Evolutionary conservation across 768 basidiomycete genomes (phyloP), one percentile per base, ranked within the genome.

Genomic region (Leccinum pellstonianum): DNA sequence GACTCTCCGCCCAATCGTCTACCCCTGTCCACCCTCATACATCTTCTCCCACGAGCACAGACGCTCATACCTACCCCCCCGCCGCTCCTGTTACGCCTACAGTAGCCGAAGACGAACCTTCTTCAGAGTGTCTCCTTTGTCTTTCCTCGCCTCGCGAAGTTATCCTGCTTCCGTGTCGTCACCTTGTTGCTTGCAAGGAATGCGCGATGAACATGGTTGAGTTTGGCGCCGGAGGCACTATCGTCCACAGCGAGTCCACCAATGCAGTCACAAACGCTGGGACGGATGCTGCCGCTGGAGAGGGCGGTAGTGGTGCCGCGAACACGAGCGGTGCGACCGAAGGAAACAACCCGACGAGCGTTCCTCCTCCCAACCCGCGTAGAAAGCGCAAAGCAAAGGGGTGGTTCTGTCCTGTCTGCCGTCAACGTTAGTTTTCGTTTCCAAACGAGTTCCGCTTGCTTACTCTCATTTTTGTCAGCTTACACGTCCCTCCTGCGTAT

Each of bases 201-300:
- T 98, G 95, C 69, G 95, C 95, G 1, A 75, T 97, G 55, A 96
- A 96, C 70, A 98, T 98, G 95, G 88, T 98, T 52, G 95, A 98
- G 73, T 98, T 94, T 71, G 95, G 95, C 29, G 95, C 95, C 0
- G 95, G 95, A 3, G 95, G 95, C 3, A 87, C 81, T 52, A 90
- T 96, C 53, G 82, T 81, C n/a, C 86, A 91, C 54, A 66, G 76
- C 3, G 78, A 80, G 7, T 80, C 80, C 12, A 65, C 62, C 31
- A 69, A 62, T 0, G 76, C 74, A 1, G 66, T 72, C 3, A 66
- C 70, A 5, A 68, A 71, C 27, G 61, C 71, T 23, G 67, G 69
- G 60, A 62, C 49, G 62, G 59, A 62, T 38, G 41, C 23, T 19
- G 64, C 72, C 4, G 68, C 70, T 0, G 71, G 68, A 12, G 65